Conservation (phyloP, 2,329 filamentous ascomycete genomes). For the Huntiella savannae region DNA sequence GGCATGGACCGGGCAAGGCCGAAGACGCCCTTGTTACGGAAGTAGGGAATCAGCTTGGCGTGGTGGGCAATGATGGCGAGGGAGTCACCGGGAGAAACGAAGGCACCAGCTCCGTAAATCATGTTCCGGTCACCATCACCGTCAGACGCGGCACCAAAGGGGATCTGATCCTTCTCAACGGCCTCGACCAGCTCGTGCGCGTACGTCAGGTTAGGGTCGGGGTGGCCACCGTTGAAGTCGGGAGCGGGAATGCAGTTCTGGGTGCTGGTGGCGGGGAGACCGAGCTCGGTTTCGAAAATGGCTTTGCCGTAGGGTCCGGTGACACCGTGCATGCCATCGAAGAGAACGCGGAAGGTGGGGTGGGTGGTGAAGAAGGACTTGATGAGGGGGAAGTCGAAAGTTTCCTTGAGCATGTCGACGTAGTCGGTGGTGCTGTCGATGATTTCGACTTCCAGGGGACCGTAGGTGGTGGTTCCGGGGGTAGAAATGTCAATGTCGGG, state of each 20-base stretch:
- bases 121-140: constrained; percentile 98
- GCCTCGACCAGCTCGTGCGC: constrained; percentile 85
- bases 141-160: constrained; percentile 91
- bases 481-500: constrained; percentile 68
- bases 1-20: constrained; percentile 95
- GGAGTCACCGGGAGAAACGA: constrained; percentile 93
- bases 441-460: constrained; percentile 78
- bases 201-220: constrained; percentile 94
- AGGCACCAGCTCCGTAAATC: constrained; percentile 95
- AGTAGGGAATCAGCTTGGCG: constrained; percentile 90
- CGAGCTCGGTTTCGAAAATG: constrained; percentile 89
- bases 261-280: constrained; percentile 47
- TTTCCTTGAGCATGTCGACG: constrained; percentile 86
- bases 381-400: constrained; percentile 95
- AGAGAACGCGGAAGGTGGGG: constrained; percentile 88
- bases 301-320: constrained; percentile 88
- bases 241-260: constrained; percentile 87
- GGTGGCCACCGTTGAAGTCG: constrained; percentile 94
- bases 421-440: constrained; percentile 90
- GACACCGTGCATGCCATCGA: constrained; percentile 85
- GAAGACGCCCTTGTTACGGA: constrained; percentile 91
- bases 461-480: constrained; percentile 70
- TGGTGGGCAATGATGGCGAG: constrained; percentile 97
- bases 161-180: constrained; percentile 78
- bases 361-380: constrained; percentile 78